Conservation (phyloP, 805 yeast genomes). For the Komagataella populi region DNA sequence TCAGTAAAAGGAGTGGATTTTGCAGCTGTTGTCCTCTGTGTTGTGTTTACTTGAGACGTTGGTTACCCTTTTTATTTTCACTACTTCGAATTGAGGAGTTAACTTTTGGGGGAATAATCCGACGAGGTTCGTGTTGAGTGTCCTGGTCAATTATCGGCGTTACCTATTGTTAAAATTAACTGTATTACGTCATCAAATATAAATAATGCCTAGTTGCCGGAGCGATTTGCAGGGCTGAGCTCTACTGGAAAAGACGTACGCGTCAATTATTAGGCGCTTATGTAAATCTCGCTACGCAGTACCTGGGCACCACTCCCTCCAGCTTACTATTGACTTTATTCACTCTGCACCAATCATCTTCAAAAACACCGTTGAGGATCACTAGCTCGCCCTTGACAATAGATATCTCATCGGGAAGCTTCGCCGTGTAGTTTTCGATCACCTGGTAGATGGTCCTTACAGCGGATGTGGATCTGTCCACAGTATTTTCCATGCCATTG, state of each 20-base stretch:
- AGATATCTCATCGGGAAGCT: constrained; percentile 4
- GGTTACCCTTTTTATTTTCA: constrained; percentile 3
- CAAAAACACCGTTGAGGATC: not conserved
- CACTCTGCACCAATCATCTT: constrained; percentile 7
- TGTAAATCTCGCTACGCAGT: constrained; percentile 1
- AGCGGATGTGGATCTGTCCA: not conserved
- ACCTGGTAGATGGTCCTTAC: not conserved
- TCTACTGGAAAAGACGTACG: no score
- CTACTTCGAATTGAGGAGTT: constrained; percentile 1
- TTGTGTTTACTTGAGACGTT: not conserved
- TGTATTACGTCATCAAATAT: not conserved
- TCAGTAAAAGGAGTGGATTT: not conserved
- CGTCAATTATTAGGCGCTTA: not conserved
- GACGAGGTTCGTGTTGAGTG: not conserved
- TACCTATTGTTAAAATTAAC: not conserved
- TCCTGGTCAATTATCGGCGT: not conserved
- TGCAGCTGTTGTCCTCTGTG: not conserved
- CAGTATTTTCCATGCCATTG: not conserved
- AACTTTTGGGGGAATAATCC: not conserved
- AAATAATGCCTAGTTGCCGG: not conserved
- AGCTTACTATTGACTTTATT: not conserved
- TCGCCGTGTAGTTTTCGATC: constrained; percentile 1
- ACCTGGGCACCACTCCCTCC: constrained; percentile 5
- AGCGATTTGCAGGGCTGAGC: not conserved
- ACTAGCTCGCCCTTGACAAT: constrained; percentile 3